Evolutionary conservation across 352 stramenopile species (phyloP), one percentile per base, ranked within the genome.

Genomic region (Aphanomyces invadans): DNA sequence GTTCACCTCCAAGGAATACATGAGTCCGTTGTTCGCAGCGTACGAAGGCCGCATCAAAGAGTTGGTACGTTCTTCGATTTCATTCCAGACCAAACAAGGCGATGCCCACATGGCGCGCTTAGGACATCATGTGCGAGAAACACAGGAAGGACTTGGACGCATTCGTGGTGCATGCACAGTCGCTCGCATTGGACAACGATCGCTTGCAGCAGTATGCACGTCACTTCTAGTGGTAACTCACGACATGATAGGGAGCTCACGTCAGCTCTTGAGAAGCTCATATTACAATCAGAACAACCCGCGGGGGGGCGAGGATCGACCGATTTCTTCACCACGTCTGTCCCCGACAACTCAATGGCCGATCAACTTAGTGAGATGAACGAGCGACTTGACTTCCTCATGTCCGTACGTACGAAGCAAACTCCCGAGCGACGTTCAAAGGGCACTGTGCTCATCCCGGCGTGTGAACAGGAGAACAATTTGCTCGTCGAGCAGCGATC

Each of bases 401-500:
- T 92, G 83, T 79, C 83, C 66, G 78, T 83, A 46, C 28, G 71
- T 39, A n/a, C n/a, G n/a, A n/a, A n/a, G n/a, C n/a, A n/a, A n/a
- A n/a, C n/a, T n/a, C n/a, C n/a, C n/a, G n/a, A n/a, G n/a, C n/a
- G n/a, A n/a, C n/a, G n/a, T n/a, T n/a, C n/a, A n/a, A n/a, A n/a
- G n/a, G n/a, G n/a, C n/a, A n/a, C 12, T 7, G 21, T 62, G 29
- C n/a, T 44, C 36, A n/a, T 0, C 7, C 4, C 23, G 19, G 4
- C 12, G 19, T 26, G 19, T 19, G 2, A 32, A 19, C 32, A 85
- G 78, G 83, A 92, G 66, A 92, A 92, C 51, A 86, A 75, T 31
- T 80, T 89, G 75, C 62, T 92, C 26, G 88, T 90, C 77, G 83
- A 92, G 45, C 83, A 92, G 74, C 73, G 89, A 0, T 88, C 83